Conservation (phyloP, 768 basidiomycete genomes). For the Russula compacta region DNA sequence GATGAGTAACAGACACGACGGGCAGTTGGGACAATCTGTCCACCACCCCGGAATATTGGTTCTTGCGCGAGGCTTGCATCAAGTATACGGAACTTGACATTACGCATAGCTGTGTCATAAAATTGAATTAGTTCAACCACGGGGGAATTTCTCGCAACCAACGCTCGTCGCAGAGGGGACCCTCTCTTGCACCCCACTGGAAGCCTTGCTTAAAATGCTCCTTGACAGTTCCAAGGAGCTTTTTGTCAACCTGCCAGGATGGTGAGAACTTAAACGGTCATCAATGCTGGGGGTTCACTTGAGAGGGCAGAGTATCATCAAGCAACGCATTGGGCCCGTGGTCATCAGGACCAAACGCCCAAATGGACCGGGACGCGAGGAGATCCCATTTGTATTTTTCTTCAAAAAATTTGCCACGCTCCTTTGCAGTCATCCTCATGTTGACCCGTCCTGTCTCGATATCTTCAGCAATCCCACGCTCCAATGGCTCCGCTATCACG, state of each 20-base stretch:
- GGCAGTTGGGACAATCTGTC: conserved; percentile 98
- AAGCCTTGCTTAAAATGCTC: conserved; percentile 98
- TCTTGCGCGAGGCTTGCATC: conserved; percentile 90
- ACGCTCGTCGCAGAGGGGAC: conserved; percentile 98
- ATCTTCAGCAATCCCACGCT: conserved; percentile 92
- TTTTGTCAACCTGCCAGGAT: conserved; percentile 74
- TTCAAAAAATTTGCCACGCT: conserved; percentile 92
- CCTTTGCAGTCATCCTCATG: conserved; percentile 92
- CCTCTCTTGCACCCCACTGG: conserved; percentile 98
- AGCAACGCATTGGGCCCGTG: conserved; percentile 87
- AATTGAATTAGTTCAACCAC: conserved; percentile 4
- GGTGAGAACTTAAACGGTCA: background rate
- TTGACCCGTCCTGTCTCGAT: conserved; percentile 88
- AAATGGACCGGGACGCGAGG: conserved; percentile 94
- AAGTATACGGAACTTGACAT: conserved; percentile 94
- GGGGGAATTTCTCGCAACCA: conserved; percentile 32
- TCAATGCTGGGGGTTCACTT: conserved; percentile 38
- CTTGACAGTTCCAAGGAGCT: conserved; percentile 76
- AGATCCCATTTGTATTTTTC: conserved; percentile 98
- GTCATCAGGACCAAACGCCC: conserved; percentile 98
- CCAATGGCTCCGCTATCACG: conserved; percentile 98
- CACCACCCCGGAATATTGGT: conserved; percentile 95
- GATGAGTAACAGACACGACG: conserved; percentile 98
- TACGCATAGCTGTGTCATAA: conserved; percentile 72
- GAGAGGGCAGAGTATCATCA: conserved; percentile 93